Conservation (phyloP, 345 rosid genomes). For the Eucalyptus guilfoylei region DNA sequence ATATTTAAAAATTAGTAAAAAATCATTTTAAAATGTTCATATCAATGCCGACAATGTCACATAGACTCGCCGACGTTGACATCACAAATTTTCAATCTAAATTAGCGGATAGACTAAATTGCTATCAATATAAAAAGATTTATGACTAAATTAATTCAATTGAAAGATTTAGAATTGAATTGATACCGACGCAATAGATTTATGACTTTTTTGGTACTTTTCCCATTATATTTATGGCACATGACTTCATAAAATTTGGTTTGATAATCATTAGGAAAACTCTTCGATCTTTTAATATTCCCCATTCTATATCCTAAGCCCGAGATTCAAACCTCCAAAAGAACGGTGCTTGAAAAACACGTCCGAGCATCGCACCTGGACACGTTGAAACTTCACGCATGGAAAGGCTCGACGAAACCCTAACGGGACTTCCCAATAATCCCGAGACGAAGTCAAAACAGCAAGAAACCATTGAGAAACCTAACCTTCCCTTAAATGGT, state of each 20-base stretch:
- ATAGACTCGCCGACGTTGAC: rapidly evolving
- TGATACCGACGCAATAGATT: neutral
- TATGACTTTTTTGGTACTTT: neutral
- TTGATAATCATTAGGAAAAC: neutral
- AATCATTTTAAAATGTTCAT: no score
- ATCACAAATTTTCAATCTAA: rapidly evolving
- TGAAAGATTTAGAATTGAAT: neutral
- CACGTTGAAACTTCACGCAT: neutral
- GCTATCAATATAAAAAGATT: rapidly evolving
- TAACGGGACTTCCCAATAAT: neutral
- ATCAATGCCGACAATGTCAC: rapidly evolving
- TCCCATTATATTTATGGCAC: neutral
- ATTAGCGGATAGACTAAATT: rapidly evolving
- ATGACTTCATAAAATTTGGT: neutral
- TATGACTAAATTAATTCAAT: rapidly evolving
- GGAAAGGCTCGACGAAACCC: neutral
- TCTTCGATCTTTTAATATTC: neutral
- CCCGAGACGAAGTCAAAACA: neutral
- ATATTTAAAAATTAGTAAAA: no score
- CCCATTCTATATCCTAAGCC: neutral
- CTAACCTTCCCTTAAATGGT: neutral
- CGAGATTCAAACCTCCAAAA: neutral
- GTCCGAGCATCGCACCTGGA: neutral
- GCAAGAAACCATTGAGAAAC: neutral
- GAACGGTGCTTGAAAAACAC: neutral